phyloP scores from a whole-genome alignment of 345 rosid species.

The Viola odorata region DNA sequence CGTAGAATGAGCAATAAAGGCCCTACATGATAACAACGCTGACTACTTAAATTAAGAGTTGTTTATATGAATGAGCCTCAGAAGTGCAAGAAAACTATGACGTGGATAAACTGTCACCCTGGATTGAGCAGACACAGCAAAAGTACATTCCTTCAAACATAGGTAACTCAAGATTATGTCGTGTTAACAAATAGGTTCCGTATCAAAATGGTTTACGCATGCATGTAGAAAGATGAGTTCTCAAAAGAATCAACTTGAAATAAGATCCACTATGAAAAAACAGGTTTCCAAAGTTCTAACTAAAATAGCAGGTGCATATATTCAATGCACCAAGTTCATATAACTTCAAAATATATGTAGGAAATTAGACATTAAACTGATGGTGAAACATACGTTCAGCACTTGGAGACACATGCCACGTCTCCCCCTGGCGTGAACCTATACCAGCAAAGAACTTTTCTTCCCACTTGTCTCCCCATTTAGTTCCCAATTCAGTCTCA shows the following conservation, averaged over 20 bases:
- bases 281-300: too few species aligned
- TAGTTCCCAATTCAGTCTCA: constrained; percentile 93
- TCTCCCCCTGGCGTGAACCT: constrained; percentile 98
- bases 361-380: neutral
- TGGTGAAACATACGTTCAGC: constrained; percentile 57
- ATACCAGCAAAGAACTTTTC: constrained; percentile 92
- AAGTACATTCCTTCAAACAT: too few species aligned
- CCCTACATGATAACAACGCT: too few species aligned
- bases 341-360: neutral
- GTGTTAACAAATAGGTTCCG: too few species aligned
- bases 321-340: neutral
- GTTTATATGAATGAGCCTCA: too few species aligned
- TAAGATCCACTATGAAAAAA: neutral
- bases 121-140: too few species aligned
- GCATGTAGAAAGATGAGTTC: neutral
- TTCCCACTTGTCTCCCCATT: constrained; percentile 99
- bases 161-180: too few species aligned
- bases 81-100: too few species aligned
- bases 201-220: neutral
- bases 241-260: neutral
- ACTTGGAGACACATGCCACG: constrained; percentile 90
- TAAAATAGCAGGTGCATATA: neutral
- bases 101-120: too few species aligned
- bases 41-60: too few species aligned
- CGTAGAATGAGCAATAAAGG: too few species aligned